Percentiles rank a stretch among this genome's conserved stretches.
Conservation (phyloP, 2,329 filamentous ascomycete genomes). For the Cercospora janseana region DNA sequence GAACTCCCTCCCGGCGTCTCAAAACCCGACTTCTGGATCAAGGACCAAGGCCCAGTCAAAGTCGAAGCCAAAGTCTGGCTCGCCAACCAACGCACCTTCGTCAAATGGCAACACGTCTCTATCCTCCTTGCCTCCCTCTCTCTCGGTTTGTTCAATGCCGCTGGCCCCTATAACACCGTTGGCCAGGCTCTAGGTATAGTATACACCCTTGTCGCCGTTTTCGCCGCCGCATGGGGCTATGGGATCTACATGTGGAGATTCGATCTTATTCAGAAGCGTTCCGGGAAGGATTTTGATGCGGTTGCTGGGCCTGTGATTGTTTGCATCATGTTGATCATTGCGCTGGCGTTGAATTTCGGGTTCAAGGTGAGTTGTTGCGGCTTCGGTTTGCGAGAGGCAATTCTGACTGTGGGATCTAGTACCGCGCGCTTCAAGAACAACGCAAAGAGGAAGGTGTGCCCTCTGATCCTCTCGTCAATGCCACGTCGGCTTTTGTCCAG, state of each 20-base stretch:
- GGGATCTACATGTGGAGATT: constrained; percentile 73
- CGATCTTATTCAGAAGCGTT: constrained; percentile 77
- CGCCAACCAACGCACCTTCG: constrained; percentile 94
- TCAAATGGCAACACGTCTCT: constrained; percentile 97
- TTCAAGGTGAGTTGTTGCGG: constrained; percentile 57
- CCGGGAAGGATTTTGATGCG: constrained; percentile 91
- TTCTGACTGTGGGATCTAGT: background rate
- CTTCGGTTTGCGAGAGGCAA: background rate
- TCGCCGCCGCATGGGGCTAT: constrained; percentile 86
- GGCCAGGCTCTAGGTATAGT: constrained; percentile 76
- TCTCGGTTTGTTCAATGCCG: constrained; percentile 83
- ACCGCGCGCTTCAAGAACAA: background rate
- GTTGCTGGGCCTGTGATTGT: constrained; percentile 80
- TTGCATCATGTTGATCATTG: constrained; percentile 72
- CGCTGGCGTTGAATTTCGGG: constrained; percentile 80
- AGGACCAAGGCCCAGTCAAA: constrained; percentile 85
- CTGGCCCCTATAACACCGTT: constrained; percentile 69
- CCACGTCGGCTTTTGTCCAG: too few relatives aligned
- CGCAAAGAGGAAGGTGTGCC: background rate
- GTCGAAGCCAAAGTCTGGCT: constrained; percentile 99
- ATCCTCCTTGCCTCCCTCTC: constrained; percentile 82
- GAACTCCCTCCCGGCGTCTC: constrained; percentile 81
- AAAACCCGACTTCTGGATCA: constrained; percentile 84
- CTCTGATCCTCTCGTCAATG: background rate
- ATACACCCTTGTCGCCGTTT: constrained; percentile 78